A percentile compares a stretch with the other conserved stretches of the same genome.
Conservation (phyloP, 1,139 yeast genomes). For the Scheffersomyces parashehatae region DNA sequence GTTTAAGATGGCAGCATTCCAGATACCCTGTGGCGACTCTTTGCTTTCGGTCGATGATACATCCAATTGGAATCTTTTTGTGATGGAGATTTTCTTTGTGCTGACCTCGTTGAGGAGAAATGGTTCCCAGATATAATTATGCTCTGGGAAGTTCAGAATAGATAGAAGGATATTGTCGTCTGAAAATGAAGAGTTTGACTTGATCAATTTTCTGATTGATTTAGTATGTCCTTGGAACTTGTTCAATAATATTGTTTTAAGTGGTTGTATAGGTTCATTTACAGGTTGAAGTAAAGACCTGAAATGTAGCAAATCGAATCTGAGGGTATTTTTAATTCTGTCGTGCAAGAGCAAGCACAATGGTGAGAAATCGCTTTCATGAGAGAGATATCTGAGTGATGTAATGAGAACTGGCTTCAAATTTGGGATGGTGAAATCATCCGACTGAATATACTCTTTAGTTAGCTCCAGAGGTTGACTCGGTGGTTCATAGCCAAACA, state of each 20-base stretch:
- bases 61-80: slow-evolving; percentile 38
- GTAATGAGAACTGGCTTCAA: slow-evolving; percentile 28
- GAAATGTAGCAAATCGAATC: slow-evolving; percentile 27
- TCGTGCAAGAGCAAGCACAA: slow-evolving; percentile 39
- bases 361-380: slow-evolving; percentile 8
- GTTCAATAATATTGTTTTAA: slow-evolving; percentile 23
- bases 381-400: slow-evolving; percentile 17
- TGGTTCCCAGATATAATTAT: slow-evolving; percentile 69
- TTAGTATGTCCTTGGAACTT: slow-evolving; percentile 85
- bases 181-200: slow-evolving; percentile 46
- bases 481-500: slow-evolving; percentile 1
- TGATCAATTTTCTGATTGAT: slow-evolving; percentile 64
- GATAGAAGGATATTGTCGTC: slow-evolving; percentile 36
- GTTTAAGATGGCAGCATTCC: slow-evolving; percentile 35
- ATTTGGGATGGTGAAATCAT: slow-evolving; percentile 15
- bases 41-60: slow-evolving; percentile 11
- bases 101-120: slow-evolving; percentile 26
- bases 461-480: background rate
- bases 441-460: slow-evolving; percentile 2
- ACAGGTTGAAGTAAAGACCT: slow-evolving; percentile 1
- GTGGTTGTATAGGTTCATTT: background rate
- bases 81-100: slow-evolving; percentile 25
- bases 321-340: slow-evolving; percentile 36
- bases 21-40: slow-evolving; percentile 19
- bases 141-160: slow-evolving; percentile 45